Conservation (phyloP, 1,284 basidiomycete species). For the Microstroma glucosiphilum region DNA sequence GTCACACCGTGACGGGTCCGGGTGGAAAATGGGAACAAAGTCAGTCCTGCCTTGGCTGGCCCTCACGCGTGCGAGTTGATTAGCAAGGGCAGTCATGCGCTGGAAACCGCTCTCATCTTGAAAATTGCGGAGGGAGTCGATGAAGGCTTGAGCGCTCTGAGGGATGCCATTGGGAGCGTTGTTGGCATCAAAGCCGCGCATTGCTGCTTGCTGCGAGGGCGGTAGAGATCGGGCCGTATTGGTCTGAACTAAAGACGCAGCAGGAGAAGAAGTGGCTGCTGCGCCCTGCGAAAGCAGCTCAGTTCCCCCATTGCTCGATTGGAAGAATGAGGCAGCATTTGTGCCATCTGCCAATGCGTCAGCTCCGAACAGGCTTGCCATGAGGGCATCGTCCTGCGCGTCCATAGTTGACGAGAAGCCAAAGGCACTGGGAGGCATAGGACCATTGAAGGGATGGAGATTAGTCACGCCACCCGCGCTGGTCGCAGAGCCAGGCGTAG, state of each 20-base stretch:
- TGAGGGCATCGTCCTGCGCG: slow-evolving; percentile 1
- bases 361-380: slow-evolving; percentile 5
- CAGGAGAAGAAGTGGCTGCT: too few relatives aligned
- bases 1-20: slow-evolving; percentile 7
- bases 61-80: slow-evolving; percentile 3
- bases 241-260: too few relatives aligned
- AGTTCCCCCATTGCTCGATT: too few relatives aligned
- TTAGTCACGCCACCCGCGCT: background rate
- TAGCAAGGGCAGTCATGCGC: slow-evolving; percentile 1
- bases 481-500: background rate
- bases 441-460: background rate
- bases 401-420: background rate
- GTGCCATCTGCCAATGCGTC: background rate
- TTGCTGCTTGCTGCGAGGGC: too few relatives aligned
- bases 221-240: too few relatives aligned
- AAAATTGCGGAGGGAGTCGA: background rate
- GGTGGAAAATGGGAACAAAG: slow-evolving; percentile 4
- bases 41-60: slow-evolving; percentile 8
- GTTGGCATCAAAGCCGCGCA: background rate
- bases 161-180: background rate
- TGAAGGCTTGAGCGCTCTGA: background rate
- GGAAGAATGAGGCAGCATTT: background rate
- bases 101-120: background rate
- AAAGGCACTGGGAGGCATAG: background rate
- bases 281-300: too few relatives aligned